Percentiles rank a stretch among this genome's conserved stretches.
phyloP scores from a whole-genome alignment of 2,329 filamentous ascomycete species.

The Cladosporium oxysporum region DNA sequence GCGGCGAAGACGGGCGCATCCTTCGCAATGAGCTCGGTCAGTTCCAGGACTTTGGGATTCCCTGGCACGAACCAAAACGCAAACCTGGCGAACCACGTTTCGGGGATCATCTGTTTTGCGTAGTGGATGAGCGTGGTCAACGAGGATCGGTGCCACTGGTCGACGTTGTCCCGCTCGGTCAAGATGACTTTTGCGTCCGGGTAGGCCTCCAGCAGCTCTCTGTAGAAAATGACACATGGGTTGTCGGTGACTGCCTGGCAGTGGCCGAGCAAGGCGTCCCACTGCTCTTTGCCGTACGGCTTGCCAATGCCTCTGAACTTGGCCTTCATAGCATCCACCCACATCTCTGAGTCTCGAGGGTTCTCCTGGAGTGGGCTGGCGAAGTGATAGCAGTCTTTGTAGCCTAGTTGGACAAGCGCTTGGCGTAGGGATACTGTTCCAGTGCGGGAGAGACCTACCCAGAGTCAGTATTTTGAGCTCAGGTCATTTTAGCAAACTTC shows the following conservation, averaged over 20 bases:
- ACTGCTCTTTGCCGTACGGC: constrained; percentile 27
- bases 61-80: neutral
- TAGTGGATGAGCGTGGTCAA: constrained; percentile 12
- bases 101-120: neutral
- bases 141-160: constrained; percentile 13
- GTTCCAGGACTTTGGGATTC: neutral
- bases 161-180: constrained; percentile 31
- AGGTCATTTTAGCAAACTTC: neutral
- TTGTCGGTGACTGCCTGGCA: constrained; percentile 38
- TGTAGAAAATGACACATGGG: constrained; percentile 38
- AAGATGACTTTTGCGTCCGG: constrained; percentile 43
- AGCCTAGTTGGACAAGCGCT: constrained; percentile 63
- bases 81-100: neutral
- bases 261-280: constrained; percentile 37
- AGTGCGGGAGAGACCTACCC: constrained; percentile 56
- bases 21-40: neutral
- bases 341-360: constrained; percentile 27
- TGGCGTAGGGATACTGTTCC: constrained; percentile 57
- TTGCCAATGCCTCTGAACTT: constrained; percentile 23
- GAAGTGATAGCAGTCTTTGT: constrained; percentile 67
- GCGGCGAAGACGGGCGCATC: neutral
- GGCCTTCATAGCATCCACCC: constrained; percentile 28
- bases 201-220: constrained; percentile 40
- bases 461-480: neutral
- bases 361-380: constrained; percentile 43